Conservation (phyloP, 371 early-diverging fungal species). For the Blyttiomyces sp. region DNA sequence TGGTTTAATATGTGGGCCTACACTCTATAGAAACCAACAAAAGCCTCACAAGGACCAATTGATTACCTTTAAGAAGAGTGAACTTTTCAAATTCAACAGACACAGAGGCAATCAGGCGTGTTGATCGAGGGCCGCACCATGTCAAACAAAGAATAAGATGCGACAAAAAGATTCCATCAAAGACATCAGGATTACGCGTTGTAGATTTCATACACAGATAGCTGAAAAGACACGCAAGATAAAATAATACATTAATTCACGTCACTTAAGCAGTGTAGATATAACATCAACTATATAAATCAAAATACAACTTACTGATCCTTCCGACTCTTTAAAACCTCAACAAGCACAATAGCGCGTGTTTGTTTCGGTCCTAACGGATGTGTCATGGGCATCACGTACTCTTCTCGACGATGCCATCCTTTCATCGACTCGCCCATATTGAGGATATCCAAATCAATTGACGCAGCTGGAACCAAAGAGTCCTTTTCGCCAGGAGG, state of each 20-base stretch:
- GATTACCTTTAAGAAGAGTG: constrained; percentile 4
- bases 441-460: not conserved
- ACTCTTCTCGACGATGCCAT: not conserved
- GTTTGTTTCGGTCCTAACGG: constrained; percentile 3
- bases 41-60: not conserved
- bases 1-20: not conserved
- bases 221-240: not conserved
- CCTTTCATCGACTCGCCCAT: not conserved
- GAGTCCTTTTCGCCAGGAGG: not conserved
- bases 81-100: constrained; percentile 8
- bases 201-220: constrained; percentile 1
- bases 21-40: not conserved
- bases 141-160: not conserved
- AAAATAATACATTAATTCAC: not conserved
- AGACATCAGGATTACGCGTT: constrained; percentile 8
- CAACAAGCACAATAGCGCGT: not conserved
- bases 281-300: not conserved
- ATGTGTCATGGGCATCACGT: not conserved
- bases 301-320: not conserved
- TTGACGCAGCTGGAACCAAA: not conserved
- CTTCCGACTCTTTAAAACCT: not conserved
- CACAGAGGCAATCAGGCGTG: not conserved
- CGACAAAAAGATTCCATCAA: constrained; percentile 4
- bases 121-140: not conserved
- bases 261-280: not conserved